Base-by-base conservation (phyloP, 768 basidiomycete species). In the Tephrocybe rancida region DNA sequence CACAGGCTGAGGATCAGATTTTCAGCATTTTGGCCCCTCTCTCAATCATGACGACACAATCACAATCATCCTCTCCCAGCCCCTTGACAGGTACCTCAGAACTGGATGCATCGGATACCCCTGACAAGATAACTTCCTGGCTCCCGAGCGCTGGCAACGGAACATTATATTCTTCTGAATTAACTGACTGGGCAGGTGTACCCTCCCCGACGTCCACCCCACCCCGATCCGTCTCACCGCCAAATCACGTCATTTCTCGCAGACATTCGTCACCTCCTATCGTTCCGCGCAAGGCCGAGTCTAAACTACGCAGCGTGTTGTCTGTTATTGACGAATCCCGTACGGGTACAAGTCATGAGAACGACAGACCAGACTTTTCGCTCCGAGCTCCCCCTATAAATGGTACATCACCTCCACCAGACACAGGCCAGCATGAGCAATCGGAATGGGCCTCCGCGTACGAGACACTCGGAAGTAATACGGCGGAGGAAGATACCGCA, bases 1-100 rank as follows among this genome's bases (percentile, higher is more conserved):
- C 89, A 2, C 90, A 88, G 61, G 78, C 90, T 37, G 91, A 95
- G 67, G 88, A 94, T 62, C 88, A 93, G 65, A 95, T 97, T 59
- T 96, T 96, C 73, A 92, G 86, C 65, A 95, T 97, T 55, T 80
- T 98, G 1, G 86, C 92, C 5, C 95, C 95, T 2, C 77, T 93
- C 27, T 88, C 89, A 27, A 85, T 92, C 54, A 86, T 87, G 75
- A 81, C 83, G 35, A 71, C 66, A 42, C 69, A 76, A 18, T 83
- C 88, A 3, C 69, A 77, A 14, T 84, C 88, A 5, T 71, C 86
- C 14, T 79, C 84, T 21, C 75, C 85, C 16, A 84, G 81, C 58
- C 82, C 88, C n/a, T 63, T 81, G 56, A 79, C 79, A 11, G 74
- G 72, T 52, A 80, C 77, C 55, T 71, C 79, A 22, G 79, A 75